Evolutionary conservation across 192 early-diverging fungal genomes (phyloP), one percentile per base, ranked within the genome.

Genomic region (Coemansia asiatica): DNA sequence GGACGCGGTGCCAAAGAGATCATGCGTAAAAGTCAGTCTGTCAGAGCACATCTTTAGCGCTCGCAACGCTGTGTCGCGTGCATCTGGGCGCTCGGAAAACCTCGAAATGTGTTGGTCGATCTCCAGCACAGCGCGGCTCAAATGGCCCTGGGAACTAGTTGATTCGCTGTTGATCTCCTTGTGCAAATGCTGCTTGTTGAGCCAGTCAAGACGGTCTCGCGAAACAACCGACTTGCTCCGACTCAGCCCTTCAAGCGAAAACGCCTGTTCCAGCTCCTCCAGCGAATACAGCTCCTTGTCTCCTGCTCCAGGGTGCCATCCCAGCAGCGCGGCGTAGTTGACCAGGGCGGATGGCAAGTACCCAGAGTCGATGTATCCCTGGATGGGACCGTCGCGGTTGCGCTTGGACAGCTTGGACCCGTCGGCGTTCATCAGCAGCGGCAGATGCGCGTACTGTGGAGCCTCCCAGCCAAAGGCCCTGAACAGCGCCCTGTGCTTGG

Each of bases 381-480:
- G 87, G n/a, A 92, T 85, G 2, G 73, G 74, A 0, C 69, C 74
- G 76, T 95, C 91, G 12, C 85, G 83, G n/a, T 90, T 86, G 48
- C 95, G 84, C 73, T 96, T 98, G n/a, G 92, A 95, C 12, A 96
- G 83, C 68, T 98, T 96, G 12, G 87, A 74, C 3, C 91, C 90
- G 71, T 93, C 88, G 2, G 79, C 68, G 66, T 94, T 94, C 40
- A 95, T 81, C 49, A 98, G 84, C 27, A 98, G 82, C 18, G 95
- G 95, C 33, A 98, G 80, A 57, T 98, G 95, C 1, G 85, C 90
- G 77, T 92, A 98, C 56, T 83, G 58, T 12, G 95, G 95, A 18
- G 84, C 60, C 7, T 72, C 69, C 93, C 92, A 95, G 2, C 87
- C 89, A 71, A 98, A 86, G 19, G 92, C 89, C 21, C 78, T 66